phyloP scores from a whole-genome alignment of 2,329 filamentous ascomycete species.

The Scolecobasidium constrictum region DNA sequence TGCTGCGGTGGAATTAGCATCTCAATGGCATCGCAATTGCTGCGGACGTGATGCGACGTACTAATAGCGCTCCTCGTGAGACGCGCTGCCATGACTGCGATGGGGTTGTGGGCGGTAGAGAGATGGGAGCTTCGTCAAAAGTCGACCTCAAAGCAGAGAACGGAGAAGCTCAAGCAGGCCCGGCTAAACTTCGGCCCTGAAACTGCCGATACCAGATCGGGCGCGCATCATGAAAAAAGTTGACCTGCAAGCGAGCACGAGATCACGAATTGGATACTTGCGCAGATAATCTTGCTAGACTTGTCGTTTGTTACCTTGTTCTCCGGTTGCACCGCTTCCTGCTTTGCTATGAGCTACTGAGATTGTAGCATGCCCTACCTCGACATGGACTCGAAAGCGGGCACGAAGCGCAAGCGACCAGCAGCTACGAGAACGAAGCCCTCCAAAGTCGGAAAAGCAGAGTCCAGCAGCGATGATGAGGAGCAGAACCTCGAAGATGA shows the following conservation, averaged over 20 bases:
- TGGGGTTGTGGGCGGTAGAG: conserved; percentile 44
- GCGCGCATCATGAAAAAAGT: too few species aligned
- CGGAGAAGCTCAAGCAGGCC: not conserved
- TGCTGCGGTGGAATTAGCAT: conserved; percentile 30
- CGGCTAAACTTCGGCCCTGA: not conserved
- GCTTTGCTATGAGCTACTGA: not conserved
- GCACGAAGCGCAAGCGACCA: conserved; percentile 9
- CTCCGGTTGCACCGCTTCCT: too few species aligned
- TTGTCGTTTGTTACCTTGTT: too few species aligned
- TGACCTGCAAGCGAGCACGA: too few species aligned
- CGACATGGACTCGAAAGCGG: conserved; percentile 4
- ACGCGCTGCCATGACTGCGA: conserved; percentile 89
- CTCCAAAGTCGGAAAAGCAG: not conserved
- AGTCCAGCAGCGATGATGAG: conserved; percentile 3
- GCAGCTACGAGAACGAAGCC: conserved; percentile 1
- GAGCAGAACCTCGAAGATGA: conserved; percentile 2
- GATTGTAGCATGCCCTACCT: conserved; percentile 6
- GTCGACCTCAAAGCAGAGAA: conserved; percentile 15
- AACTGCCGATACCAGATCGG: conserved; percentile 1
- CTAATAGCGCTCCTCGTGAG: conserved; percentile 90
- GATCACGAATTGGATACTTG: too few species aligned
- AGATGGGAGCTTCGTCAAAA: conserved; percentile 34
- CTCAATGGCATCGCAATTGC: conserved; percentile 28
- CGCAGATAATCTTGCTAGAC: too few species aligned
- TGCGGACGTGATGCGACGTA: conserved; percentile 43